phyloP scores from a whole-genome alignment of 2,329 filamentous ascomycete species.

The Fusarium mangiferae region DNA sequence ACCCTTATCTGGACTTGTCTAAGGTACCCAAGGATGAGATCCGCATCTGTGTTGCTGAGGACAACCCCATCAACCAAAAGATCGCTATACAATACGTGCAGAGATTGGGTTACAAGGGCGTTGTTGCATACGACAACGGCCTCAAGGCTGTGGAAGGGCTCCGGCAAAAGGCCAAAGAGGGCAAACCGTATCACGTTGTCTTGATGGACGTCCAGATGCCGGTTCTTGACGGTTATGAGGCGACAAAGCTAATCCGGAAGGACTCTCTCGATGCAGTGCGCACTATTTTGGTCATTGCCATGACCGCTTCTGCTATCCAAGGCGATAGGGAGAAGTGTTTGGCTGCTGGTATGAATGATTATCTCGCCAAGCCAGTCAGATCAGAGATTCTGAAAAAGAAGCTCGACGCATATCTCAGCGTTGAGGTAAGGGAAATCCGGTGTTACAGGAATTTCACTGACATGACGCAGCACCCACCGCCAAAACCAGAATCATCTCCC shows the following conservation, averaged over 20 bases:
- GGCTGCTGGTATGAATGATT: slow-evolving; percentile 98
- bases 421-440: slow-evolving; percentile 42
- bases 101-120: slow-evolving; percentile 81
- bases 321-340: slow-evolving; percentile 95
- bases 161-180: slow-evolving; percentile 75
- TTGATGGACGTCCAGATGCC: slow-evolving; percentile 99
- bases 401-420: slow-evolving; percentile 68
- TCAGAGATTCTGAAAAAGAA: slow-evolving; percentile 88
- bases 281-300: slow-evolving; percentile 91
- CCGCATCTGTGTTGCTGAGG: slow-evolving; percentile 91
- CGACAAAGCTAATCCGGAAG: slow-evolving; percentile 82
- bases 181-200: slow-evolving; percentile 85
- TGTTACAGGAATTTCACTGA: slow-evolving; percentile 8
- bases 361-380: slow-evolving; percentile 93
- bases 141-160: slow-evolving; percentile 88
- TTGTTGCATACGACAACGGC: slow-evolving; percentile 91
- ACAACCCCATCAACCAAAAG: slow-evolving; percentile 93
- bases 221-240: slow-evolving; percentile 90
- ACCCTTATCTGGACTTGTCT: slow-evolving; percentile 73
- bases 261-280: slow-evolving; percentile 81
- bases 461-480: slow-evolving; percentile 18
- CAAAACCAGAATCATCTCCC: slow-evolving; percentile 13
- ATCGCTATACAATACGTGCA: slow-evolving; percentile 93
- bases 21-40: slow-evolving; percentile 80
- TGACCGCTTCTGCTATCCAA: slow-evolving; percentile 95